phyloP scores from a whole-genome alignment of 495 filamentous ascomycete genomes.

The Penicillium chermesinum region DNA sequence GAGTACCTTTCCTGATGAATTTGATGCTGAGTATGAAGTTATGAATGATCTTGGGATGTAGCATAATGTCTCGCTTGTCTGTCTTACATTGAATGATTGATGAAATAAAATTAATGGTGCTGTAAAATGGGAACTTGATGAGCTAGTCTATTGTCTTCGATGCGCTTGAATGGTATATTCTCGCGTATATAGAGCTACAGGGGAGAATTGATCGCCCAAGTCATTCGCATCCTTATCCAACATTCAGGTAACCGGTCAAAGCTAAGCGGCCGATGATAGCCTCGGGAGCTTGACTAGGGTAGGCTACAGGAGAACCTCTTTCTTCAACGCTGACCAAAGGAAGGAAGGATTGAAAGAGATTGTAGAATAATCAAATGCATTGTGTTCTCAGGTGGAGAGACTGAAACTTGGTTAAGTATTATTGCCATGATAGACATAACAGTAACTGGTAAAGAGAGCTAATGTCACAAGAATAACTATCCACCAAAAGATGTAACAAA shows the following conservation, averaged over 20 bases:
- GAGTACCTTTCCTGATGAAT: slow-evolving; percentile 10
- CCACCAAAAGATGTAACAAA: slow-evolving; percentile 1
- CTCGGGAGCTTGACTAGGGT: no score
- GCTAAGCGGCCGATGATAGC: no score
- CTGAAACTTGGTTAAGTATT: not conserved
- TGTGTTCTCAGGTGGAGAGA: not conserved
- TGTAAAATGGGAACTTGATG: no score
- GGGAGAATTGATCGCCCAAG: no score
- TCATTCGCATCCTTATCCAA: no score
- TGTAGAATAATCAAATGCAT: not conserved
- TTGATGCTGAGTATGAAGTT: slow-evolving; percentile 31
- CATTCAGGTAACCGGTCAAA: no score
- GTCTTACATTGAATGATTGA: not conserved
- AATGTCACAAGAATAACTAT: slow-evolving; percentile 10
- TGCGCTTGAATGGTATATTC: no score
- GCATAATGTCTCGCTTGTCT: not conserved
- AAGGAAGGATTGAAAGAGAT: no score
- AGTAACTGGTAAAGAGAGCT: slow-evolving; percentile 4
- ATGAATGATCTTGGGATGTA: slow-evolving; percentile 30
- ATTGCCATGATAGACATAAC: slow-evolving; percentile 5
- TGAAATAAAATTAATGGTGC: not conserved
- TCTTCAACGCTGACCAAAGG: no score
- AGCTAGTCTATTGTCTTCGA: no score
- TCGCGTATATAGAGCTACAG: no score
- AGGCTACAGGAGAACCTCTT: no score